phyloP scores from a whole-genome alignment of 345 rosid genomes.

The Mallotus nudiflorus region DNA sequence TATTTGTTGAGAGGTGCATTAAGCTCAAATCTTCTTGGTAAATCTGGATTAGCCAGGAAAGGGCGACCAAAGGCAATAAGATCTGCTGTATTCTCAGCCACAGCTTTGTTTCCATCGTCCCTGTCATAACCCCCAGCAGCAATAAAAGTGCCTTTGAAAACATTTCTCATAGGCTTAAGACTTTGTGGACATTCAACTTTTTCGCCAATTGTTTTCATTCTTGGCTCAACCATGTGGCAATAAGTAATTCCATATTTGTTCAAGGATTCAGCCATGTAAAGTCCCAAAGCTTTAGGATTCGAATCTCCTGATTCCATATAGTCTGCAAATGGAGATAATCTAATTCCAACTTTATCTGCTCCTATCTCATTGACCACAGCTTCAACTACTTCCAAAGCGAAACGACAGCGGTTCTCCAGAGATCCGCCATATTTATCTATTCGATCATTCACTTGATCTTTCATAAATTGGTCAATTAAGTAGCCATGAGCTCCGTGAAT shows the following conservation, averaged over 20 bases:
- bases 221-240: conserved; percentile 72
- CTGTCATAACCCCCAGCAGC: conserved; percentile 57
- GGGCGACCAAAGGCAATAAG: conserved; percentile 59
- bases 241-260: conserved; percentile 57
- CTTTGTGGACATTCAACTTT: conserved; percentile 30
- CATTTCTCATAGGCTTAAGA: conserved; percentile 59
- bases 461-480: conserved; percentile 70
- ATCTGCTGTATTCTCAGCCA: conserved; percentile 49
- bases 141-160: conserved; percentile 62
- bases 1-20: conserved; percentile 59
- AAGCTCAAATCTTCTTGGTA: conserved; percentile 62
- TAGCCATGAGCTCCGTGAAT: conserved; percentile 78
- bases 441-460: conserved; percentile 68
- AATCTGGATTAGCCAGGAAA: conserved; percentile 71
- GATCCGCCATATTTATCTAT: conserved; percentile 74
- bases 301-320: conserved; percentile 61
- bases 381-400: conserved; percentile 62
- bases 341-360: conserved; percentile 66
- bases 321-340: conserved; percentile 59
- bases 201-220: conserved; percentile 44
- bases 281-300: conserved; percentile 55
- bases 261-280: conserved; percentile 59
- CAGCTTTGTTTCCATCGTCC: conserved; percentile 52
- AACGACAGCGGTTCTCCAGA: conserved; percentile 60
- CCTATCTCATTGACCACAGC: conserved; percentile 68